Evolutionary conservation across 805 yeast genomes (phyloP), one percentile per base, ranked within the genome.

Genomic region (Tetrapisispora taiwanensis): DNA sequence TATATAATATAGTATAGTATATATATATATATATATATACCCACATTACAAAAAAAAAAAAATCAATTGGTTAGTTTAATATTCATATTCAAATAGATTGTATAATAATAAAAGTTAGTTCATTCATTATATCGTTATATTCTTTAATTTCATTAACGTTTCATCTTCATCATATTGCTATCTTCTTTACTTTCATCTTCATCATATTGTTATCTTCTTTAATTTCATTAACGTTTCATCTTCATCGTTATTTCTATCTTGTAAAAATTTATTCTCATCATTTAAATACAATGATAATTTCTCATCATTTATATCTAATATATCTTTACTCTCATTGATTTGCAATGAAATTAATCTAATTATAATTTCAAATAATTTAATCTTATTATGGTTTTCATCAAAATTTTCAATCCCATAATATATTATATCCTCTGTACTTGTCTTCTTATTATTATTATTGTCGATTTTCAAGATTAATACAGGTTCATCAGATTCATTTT

Each of bases 231-330:
- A 15, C 9, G 40, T 37, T 4, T 52, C 49, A 14, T 50, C 51
- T 30, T 50, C 49, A 15, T 41, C 32, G 17, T 22, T 22, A 14
- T 22, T 45, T 24, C 47, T 46, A 33, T 50, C 47, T 15, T 51
- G 48, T 3, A 55, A 52, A 36, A 47, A 52, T 12, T 62, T 58
- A 40, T 59, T 59, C 46, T 80, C 85, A 51, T 83, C 85, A 38
- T 74, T 70, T 17, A 84, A 61, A 50, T 80, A 84, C 1, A 79
- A 53, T 3, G 78, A 62, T 10, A 84, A 62, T 30, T 81, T 70
- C 56, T 84, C 90, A 55, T 84, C 92, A n/a, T 73, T 71, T 9
- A 78, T 73, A 7, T 74, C 65, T 8, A 76, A 54, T 3, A 81
- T 60, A 1, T 79, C 68, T 22, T 58, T 63, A 48, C 75, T 78